A percentile compares a stretch with the other conserved stretches of the same genome.
These are phyloP conservation scores for Pyronema omphalodes DNA, from an alignment of 495 filamentous ascomycete genomes.

Conservation along the genomic window DNA sequence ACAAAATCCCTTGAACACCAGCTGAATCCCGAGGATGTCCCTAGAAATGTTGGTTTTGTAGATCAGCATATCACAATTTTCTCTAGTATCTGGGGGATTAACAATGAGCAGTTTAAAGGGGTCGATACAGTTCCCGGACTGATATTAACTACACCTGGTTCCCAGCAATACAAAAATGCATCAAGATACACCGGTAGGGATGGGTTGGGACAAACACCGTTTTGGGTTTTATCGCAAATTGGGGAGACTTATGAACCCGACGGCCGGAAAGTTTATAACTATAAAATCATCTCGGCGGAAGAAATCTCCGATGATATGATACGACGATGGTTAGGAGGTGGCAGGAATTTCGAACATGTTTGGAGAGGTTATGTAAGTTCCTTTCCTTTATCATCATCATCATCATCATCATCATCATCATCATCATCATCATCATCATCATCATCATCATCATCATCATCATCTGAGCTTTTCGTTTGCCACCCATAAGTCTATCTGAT, in stretches of 20 bases:
- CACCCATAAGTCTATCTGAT: not conserved
- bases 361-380: not conserved
- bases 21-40: conserved; percentile 23
- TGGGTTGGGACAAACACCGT: conserved; percentile 34
- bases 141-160: conserved; percentile 57
- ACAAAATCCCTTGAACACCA: conserved; percentile 29
- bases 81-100: conserved; percentile 47
- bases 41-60: conserved; percentile 59
- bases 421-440: no score
- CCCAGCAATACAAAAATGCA: conserved; percentile 21
- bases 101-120: conserved; percentile 49
- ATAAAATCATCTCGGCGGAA: not conserved
- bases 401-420: no score
- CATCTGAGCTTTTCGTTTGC: not conserved
- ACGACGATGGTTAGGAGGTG: not conserved
- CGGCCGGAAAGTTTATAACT: not conserved
- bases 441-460: no score
- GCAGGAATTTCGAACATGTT: not conserved
- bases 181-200: conserved; percentile 25
- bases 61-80: conserved; percentile 74
- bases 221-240: not conserved
- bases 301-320: not conserved
- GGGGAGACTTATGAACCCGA: not conserved
- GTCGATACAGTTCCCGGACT: conserved; percentile 41
- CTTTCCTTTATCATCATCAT: no score